A percentile compares a stretch with the other conserved stretches of the same genome.
phyloP scores from a whole-genome alignment of 805 yeast genomes.

The Wickerhamomyces mucosus region DNA sequence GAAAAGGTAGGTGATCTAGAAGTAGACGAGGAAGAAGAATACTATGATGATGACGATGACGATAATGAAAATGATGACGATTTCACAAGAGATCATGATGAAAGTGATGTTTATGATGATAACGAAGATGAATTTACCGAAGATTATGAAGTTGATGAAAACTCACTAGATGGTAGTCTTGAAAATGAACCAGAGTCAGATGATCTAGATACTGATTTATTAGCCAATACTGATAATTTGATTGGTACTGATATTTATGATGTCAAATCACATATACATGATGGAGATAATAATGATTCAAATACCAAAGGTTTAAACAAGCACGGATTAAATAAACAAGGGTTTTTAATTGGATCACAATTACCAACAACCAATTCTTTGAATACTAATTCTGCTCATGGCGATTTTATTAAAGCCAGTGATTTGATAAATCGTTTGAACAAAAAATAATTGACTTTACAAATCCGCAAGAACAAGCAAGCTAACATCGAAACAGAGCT shows the following conservation, averaged over 20 bases:
- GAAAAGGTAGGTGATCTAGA: slow-evolving; percentile 12
- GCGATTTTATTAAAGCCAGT: slow-evolving; percentile 17
- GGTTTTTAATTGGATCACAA: slow-evolving; percentile 8
- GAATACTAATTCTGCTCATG: slow-evolving; percentile 11
- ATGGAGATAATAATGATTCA: background rate
- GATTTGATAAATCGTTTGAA: slow-evolving; percentile 15
- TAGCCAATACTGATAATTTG: background rate
- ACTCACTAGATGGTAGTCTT: slow-evolving; percentile 19
- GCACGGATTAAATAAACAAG: slow-evolving; percentile 1
- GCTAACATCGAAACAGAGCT: too few species aligned
- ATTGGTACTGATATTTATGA: background rate
- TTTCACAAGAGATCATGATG: slow-evolving; percentile 16
- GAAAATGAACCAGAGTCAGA: too few species aligned
- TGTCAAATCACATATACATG: background rate
- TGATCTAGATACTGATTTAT: background rate
- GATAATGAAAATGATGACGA: slow-evolving; percentile 22
- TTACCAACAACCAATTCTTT: slow-evolving; percentile 9
- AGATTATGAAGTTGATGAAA: slow-evolving; percentile 23
- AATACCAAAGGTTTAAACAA: background rate
- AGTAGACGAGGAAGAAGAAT: slow-evolving; percentile 11
- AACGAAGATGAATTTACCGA: slow-evolving; percentile 15
- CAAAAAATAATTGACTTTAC: too few species aligned
- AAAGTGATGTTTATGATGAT: slow-evolving; percentile 4
- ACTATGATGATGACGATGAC: slow-evolving; percentile 16
- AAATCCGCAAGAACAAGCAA: too few species aligned